Base-by-base conservation (phyloP, 2,329 filamentous ascomycete genomes). In the Ophiosphaerella korrae region DNA sequence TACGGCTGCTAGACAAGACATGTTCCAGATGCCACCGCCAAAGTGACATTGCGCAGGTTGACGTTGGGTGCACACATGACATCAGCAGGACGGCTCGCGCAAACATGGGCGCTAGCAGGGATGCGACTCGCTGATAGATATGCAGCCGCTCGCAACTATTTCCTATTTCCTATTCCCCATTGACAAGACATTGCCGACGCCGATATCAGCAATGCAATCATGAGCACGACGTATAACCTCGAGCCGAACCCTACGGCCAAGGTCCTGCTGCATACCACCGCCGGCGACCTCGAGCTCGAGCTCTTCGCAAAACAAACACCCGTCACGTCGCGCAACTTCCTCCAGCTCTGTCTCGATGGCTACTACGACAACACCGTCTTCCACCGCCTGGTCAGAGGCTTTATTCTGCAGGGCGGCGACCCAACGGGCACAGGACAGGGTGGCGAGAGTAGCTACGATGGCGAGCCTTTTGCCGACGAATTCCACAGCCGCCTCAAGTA, bases 311-410 rank as follows among this genome's bases (percentile, higher is more conserved):
- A 94, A 70, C 94, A 99, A 75, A 89, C 90, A 0, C 94, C 94
- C 7, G 81, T 97, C 55, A 89, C 94, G 23, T 92, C 88, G 70
- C 91, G 93, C 63, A 97, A 97, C 78, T 99, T 99, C 75, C 83
- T 99, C 33, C 94, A 99, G 74, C 88, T 92, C 68, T 94, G 90
- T 70, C 84, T 97, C 62, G 92, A 99, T 71, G 92, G 92, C 62
- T 97, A 97, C 79, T 99, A 97, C 78, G 88, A 91, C 65, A 87
- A 88, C 69, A 97, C 92, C 0, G 87, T 94, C 55, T 99, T 99
- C 77, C 94, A 99, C 77, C 90, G 94, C 21, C 81, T 97, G 5
- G 87, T 96, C 0, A 90, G 92, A 0, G 89, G 89, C 44, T 99
- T 99, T 74, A 90, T 99, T 56, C 78, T 97, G 9, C 94, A 99